Evolutionary conservation across 148 eudicot genomes (phyloP), one percentile per base, ranked within the genome.

Genomic region (Rhododendron vialii): DNA sequence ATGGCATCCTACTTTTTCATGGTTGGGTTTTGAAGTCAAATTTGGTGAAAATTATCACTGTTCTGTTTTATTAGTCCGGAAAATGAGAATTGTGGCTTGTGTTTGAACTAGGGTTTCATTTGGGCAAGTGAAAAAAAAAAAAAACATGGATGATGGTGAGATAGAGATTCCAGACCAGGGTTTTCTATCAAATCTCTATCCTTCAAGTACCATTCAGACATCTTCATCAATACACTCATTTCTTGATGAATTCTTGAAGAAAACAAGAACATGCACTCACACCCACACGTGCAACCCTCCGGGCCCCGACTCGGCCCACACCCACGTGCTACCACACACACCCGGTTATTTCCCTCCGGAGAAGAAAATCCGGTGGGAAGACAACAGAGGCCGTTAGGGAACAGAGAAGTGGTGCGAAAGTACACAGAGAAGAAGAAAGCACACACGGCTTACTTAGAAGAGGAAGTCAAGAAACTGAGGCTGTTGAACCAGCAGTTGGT

Each of bases 351-450:
- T 1, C 1, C 36, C 1, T 1, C 1, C 1, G 35, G 35, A 33
- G 35, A 33, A 33, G 35, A 33, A 33, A 33, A 1, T 33, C 35
- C 1, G 35, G 35, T 33, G 35, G 35, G 35, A 33, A 33, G 1
- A 33, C 35, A 0, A 0, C 1, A 1, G 35, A 33, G 35, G 0
- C 36, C 1, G 1, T 35, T 35, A 1, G 36, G 97, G 5, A 94
- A 94, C 61, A 89, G 94, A 50, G 95, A 92, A 82, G 97, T 95
- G 4, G 97, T 94, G n/a, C 82, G 91, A 81, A 94, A 92, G 90
- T 94, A 93, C 35, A 47, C 94, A 77, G 94, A 93, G 89, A 94
- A 92, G 89, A 94, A 94, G 89, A 93, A 91, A 88, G 95, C 95
- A 14, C 94, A 91, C 59, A 84, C 91, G 0, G 94, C 93, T 61